Percentiles rank a stretch among this genome's conserved stretches.
phyloP scores from a whole-genome alignment of 176 grass and related monocot species.

The Saccharum spontaneum region DNA sequence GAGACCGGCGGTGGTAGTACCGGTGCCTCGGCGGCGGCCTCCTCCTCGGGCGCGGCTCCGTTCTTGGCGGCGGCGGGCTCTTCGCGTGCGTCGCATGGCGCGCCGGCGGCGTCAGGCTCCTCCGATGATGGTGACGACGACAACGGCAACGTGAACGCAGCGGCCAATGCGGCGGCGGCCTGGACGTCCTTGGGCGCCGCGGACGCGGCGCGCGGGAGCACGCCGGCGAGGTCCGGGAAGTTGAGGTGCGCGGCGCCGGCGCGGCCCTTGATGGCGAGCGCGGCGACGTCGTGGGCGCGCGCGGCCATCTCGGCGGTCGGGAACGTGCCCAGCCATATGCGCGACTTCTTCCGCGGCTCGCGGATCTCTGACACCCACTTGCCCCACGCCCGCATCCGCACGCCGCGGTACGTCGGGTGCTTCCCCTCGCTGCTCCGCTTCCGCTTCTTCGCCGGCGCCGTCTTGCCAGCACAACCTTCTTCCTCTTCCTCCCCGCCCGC shows the following conservation, averaged over 20 bases:
- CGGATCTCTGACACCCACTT: slow-evolving; percentile 99
- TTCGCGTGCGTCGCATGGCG: slow-evolving; percentile 14
- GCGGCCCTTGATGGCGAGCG: slow-evolving; percentile 80
- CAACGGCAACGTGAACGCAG: slow-evolving; percentile 20
- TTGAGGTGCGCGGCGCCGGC: slow-evolving; percentile 66
- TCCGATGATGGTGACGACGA: background rate
- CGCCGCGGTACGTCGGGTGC: slow-evolving; percentile 82
- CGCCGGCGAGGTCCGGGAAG: slow-evolving; percentile 73
- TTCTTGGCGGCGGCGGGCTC: slow-evolving; percentile 5
- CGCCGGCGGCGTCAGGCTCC: background rate
- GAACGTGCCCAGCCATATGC: slow-evolving; percentile 98
- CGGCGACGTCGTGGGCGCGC: slow-evolving; percentile 93
- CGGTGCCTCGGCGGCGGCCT: background rate
- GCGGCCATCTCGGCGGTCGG: slow-evolving; percentile 88
- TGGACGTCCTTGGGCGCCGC: slow-evolving; percentile 85
- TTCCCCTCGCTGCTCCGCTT: slow-evolving; percentile 82
- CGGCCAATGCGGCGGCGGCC: slow-evolving; percentile 80
- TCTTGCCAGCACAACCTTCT: background rate
- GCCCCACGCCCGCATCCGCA: slow-evolving; percentile 95
- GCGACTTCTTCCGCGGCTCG: slow-evolving; percentile 93
- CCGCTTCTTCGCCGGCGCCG: slow-evolving; percentile 31
- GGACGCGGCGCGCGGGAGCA: slow-evolving; percentile 71
- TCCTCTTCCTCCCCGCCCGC: slow-evolving; percentile 1
- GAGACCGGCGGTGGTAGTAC: background rate
- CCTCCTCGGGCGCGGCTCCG: background rate